These are phyloP conservation scores for Penicillium chermesinum DNA, from an alignment of 495 filamentous ascomycete species.

Conservation along the genomic window DNA sequence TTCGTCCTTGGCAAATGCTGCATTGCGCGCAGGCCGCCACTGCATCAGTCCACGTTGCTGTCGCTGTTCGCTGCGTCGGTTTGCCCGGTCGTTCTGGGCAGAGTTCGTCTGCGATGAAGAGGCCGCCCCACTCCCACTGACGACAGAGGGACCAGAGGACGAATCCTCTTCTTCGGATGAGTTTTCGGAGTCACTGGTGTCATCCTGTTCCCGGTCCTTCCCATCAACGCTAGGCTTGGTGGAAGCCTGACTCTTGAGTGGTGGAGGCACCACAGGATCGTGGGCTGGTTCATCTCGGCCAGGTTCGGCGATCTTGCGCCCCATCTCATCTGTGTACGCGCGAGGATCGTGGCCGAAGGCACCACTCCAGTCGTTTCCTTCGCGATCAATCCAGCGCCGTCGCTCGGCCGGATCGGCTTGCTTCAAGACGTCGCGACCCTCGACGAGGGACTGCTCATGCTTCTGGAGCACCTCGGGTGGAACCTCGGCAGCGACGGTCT, in stretches of 20 bases:
- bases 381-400: slow-evolving; percentile 69
- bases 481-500: slow-evolving; percentile 61
- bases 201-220: slow-evolving; percentile 1
- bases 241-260: slow-evolving; percentile 33
- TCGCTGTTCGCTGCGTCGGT: slow-evolving; percentile 45
- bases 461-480: slow-evolving; percentile 61
- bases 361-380: slow-evolving; percentile 84
- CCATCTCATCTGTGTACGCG: slow-evolving; percentile 46
- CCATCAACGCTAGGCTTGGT: background rate
- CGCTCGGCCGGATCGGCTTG: slow-evolving; percentile 63
- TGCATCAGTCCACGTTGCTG: slow-evolving; percentile 51
- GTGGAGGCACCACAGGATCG: slow-evolving; percentile 51
- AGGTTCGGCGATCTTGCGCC: slow-evolving; percentile 50
- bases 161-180: slow-evolving; percentile 14
- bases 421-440: slow-evolving; percentile 75
- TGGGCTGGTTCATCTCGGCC: slow-evolving; percentile 51
- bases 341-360: slow-evolving; percentile 69
- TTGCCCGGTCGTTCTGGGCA: slow-evolving; percentile 29
- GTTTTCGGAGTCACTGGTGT: slow-evolving; percentile 7
- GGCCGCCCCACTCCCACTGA: slow-evolving; percentile 8
- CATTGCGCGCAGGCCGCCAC: slow-evolving; percentile 52
- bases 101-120: slow-evolving; percentile 14
- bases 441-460: slow-evolving; percentile 71
- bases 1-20: slow-evolving; percentile 48
- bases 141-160: slow-evolving; percentile 14